Evolutionary conservation across 129 eudicot genomes (phyloP), one percentile per base, ranked within the genome.

Genomic region (Gnaphalium uliginosum): DNA sequence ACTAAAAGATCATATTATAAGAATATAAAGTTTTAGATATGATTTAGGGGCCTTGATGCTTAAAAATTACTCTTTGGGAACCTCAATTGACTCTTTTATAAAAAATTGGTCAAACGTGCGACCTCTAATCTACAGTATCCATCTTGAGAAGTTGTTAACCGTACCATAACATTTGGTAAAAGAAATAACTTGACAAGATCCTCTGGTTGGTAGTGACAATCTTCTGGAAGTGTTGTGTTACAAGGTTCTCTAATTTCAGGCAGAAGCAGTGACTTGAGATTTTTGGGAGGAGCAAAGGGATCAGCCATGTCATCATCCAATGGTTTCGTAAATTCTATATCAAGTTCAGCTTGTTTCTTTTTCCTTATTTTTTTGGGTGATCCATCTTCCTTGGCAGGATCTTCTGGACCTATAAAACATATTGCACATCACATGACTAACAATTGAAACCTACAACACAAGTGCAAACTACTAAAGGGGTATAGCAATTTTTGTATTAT

Each of bases 181-280:
- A 93, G 86, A 87, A 93, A 93, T 60, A 93, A 74, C 84, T 90
- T 90, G 78, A 93, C 96, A 54, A 93, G 98, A 85, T 89, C 78
- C 86, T 90, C 96, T 15, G 96, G 98, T 66, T 90, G 92, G 69
- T 93, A 93, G 54, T 93, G 98, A 62, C 96, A 87, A 84, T 93
- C 98, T 81, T 93, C 98, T 13, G 98, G 98, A 85, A 93, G 98
- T 68, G 76, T 86, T 15, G 85, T 90, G 71, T 71, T 82, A 84
- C 89, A 85, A n/a, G 93, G 85, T 69, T 80, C 85, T 81, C 81
- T 88, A 60, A 77, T 88, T 72, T 88, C 53, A 56, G 93, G 91
- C 70, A 90, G 81, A 24, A 93, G 75, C 35, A 93, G 48, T 10
- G 96, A 81, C 81, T 85, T 93, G 13, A 71, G 85, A 80, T 88